These are phyloP conservation scores for Endoconidiophora laricicola DNA, from an alignment of 2,329 filamentous ascomycete species.

Conservation along the genomic window DNA sequence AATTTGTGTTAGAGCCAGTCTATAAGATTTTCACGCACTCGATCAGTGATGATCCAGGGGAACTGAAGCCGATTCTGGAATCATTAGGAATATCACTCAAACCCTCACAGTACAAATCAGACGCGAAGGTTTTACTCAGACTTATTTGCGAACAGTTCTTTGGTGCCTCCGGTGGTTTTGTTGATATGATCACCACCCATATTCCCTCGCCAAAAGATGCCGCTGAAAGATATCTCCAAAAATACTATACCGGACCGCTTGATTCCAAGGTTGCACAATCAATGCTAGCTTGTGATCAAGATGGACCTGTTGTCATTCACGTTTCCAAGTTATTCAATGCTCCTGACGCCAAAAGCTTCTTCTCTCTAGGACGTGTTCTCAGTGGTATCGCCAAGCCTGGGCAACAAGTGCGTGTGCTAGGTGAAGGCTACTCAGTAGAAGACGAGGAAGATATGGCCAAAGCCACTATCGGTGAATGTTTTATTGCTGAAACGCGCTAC, in stretches of 20 bases:
- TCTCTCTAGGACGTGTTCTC: slow-evolving; percentile 79
- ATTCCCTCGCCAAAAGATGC: slow-evolving; percentile 74
- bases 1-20: slow-evolving; percentile 89
- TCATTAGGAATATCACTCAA: slow-evolving; percentile 74
- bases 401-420: slow-evolving; percentile 73
- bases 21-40: slow-evolving; percentile 97
- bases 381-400: slow-evolving; percentile 77
- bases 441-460: slow-evolving; percentile 95
- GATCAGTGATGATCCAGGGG: slow-evolving; percentile 74
- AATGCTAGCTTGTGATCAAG: slow-evolving; percentile 70
- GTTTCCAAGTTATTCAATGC: slow-evolving; percentile 89
- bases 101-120: slow-evolving; percentile 77
- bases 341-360: slow-evolving; percentile 75
- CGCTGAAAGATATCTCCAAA: slow-evolving; percentile 58
- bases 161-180: slow-evolving; percentile 72
- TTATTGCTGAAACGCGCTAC: slow-evolving; percentile 84
- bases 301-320: slow-evolving; percentile 82
- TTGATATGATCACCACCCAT: slow-evolving; percentile 87
- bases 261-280: slow-evolving; percentile 66
- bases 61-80: slow-evolving; percentile 62
- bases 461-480: slow-evolving; percentile 70
- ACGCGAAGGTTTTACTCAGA: slow-evolving; percentile 76
- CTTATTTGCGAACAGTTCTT: slow-evolving; percentile 93
- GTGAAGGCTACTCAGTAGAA: slow-evolving; percentile 88
- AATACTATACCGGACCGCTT: slow-evolving; percentile 80